phyloP scores from a whole-genome alignment of 2,329 filamentous ascomycete genomes.

The Harringtonia lauricola region DNA sequence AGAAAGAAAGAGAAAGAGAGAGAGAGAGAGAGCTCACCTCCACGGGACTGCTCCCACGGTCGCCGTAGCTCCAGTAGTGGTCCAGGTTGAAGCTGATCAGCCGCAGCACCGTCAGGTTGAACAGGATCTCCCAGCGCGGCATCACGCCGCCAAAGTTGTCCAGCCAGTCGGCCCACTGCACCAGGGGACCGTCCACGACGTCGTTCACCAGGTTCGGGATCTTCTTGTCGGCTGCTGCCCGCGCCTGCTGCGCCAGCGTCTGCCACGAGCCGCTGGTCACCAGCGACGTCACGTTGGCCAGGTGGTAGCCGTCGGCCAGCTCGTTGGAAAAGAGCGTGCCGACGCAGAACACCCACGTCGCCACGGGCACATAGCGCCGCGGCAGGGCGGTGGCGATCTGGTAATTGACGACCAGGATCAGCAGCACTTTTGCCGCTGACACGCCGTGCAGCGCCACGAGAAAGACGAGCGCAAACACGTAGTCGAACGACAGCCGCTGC shows the following conservation, averaged over 20 bases:
- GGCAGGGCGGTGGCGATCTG: conserved; percentile 64
- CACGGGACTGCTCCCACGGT: conserved; percentile 51
- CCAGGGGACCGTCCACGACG: conserved; percentile 24
- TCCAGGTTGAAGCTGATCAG: conserved; percentile 96
- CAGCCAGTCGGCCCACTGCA: conserved; percentile 57
- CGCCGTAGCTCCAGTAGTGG: conserved; percentile 81
- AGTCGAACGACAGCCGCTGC: conserved; percentile 72
- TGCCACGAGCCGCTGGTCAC: conserved; percentile 19
- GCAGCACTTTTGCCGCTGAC: conserved; percentile 70
- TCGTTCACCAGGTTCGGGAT: not conserved
- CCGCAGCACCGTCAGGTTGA: conserved; percentile 88
- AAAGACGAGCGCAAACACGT: conserved; percentile 69
- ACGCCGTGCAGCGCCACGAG: conserved; percentile 72
- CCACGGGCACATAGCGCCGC: conserved; percentile 55
- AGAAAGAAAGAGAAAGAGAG: not conserved
- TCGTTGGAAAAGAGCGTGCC: conserved; percentile 83
- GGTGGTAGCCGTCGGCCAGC: conserved; percentile 64
- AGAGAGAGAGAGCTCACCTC: conserved; percentile 52
- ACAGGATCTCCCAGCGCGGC: conserved; percentile 88
- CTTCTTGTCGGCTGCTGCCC: too few species aligned
- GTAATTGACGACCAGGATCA: conserved; percentile 75
- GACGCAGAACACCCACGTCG: conserved; percentile 88
- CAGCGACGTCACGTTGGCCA: conserved; percentile 48
- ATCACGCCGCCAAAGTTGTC: conserved; percentile 78
- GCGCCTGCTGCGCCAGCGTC: not conserved